Conservation (phyloP, 208 protist genomes). For the Phytomonas sp. region DNA sequence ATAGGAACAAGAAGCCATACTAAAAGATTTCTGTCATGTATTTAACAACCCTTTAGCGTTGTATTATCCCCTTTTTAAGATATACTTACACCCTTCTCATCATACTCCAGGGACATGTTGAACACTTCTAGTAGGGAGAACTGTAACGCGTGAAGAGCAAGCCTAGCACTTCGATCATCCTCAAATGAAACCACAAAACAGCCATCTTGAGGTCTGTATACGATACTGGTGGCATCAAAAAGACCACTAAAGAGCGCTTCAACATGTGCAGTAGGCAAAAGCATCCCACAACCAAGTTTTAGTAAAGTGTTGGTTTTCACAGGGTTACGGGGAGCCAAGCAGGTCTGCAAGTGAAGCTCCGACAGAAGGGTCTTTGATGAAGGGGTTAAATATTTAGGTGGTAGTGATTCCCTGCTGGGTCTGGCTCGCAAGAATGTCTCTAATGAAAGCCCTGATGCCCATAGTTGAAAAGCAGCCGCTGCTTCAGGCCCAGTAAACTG, state of each 20-base stretch:
- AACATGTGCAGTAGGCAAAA: constrained; percentile 56
- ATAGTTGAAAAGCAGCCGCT: constrained; percentile 34
- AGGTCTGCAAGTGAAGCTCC: constrained; percentile 2
- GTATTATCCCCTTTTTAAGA: not conserved
- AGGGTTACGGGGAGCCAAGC: constrained; percentile 31
- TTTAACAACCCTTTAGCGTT: not conserved
- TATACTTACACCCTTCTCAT: not conserved
- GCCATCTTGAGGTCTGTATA: constrained; percentile 19
- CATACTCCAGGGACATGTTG: constrained; percentile 27
- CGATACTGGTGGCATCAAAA: constrained; percentile 35
- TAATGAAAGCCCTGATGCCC: constrained; percentile 15
- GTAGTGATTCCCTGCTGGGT: not conserved
- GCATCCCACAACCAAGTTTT: constrained; percentile 38
- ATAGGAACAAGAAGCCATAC: not conserved
- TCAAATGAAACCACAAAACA: constrained; percentile 42
- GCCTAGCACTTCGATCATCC: constrained; percentile 19
- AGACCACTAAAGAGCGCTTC: constrained; percentile 49
- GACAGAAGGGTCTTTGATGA: no score
- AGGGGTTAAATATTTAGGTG: not conserved
- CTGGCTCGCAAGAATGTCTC: not conserved
- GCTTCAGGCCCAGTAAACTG: constrained; percentile 52
- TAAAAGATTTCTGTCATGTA: not conserved
- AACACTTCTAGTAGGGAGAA: constrained; percentile 47
- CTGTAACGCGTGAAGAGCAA: constrained; percentile 59
- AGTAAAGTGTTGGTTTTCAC: constrained; percentile 18